phyloP scores from a whole-genome alignment of 257 asterid genomes.

The Handroanthus guayacan region DNA sequence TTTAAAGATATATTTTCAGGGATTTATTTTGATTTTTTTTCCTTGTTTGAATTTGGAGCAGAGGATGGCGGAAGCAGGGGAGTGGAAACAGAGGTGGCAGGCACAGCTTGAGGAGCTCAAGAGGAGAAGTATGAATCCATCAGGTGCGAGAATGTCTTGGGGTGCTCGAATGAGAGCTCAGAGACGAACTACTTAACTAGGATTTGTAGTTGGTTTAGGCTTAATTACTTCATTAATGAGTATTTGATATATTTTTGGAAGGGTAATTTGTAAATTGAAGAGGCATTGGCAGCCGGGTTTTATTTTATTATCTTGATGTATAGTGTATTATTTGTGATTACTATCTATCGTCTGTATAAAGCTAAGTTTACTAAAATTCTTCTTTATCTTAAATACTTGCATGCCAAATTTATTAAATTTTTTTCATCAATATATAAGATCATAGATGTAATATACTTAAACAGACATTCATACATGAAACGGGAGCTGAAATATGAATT shows the following conservation, averaged over 20 bases:
- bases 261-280: neutral
- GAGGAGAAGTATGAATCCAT: conserved; percentile 29
- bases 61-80: conserved; percentile 42
- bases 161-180: conserved; percentile 50
- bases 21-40: neutral
- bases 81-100: conserved; percentile 54
- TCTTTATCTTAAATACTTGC: too few relatives aligned
- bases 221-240: neutral
- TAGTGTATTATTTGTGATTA: too few relatives aligned
- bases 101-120: conserved; percentile 54
- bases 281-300: neutral
- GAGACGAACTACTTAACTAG: neutral
- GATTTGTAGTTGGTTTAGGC: neutral
- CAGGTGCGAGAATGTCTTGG: conserved; percentile 39
- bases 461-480: too few relatives aligned
- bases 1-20: neutral
- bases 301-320: neutral
- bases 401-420: too few relatives aligned
- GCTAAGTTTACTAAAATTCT: too few relatives aligned
- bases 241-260: neutral
- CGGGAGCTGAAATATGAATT: too few relatives aligned
- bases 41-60: neutral
- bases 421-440: too few relatives aligned
- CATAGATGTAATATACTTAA: too few relatives aligned
- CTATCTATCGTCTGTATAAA: too few relatives aligned